Base-by-base conservation (phyloP, 1,284 basidiomycete genomes). In the Microbotryomycetes sp. region DNA sequence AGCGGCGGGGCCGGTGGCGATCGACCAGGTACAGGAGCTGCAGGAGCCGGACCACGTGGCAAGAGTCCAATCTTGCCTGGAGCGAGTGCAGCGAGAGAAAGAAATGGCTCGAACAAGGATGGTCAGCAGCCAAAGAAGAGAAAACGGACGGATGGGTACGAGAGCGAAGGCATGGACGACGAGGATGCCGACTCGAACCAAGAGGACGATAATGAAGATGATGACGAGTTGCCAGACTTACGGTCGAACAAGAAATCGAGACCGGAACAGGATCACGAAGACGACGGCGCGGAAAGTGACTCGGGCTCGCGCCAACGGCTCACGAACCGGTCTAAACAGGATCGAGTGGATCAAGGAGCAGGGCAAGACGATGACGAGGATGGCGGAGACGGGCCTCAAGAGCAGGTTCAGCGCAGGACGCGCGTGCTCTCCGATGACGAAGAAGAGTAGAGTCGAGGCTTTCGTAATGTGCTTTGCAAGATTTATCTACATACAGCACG, bases 151-250 rank as follows among this genome's bases (percentile, higher is more conserved):
- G 35, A n/a, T 13, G 56, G 56, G 4, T 48, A 52, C 5, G 57
- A 54, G 15, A 54, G 59, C 3, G 56, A 60, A 16, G 60, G 54
- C 0, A 53, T 49, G n/a, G 50, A 29, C 9, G 57, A 60, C 9
- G 45, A 45, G n/a, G 52, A 26, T 9, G 23, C 24, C 13, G 29
- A 29, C 3, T 48, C 51, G 3, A 52, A 57, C 24, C 16, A 29
- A 5, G 49, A 23, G 16, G 48, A 45, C 18, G 53, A 41, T 15
- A 31, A 21, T n/a, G 16, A 21, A 13, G 35, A 45, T 24, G 55
- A 64, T 5, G 60, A 62, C 18, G 58, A 62, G 6, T 31, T 65
- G 52, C 57, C 45, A 18, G 62, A 59, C 13, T 18, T 57, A 30
- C 16, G 50, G 7, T n/a, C 26, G 2, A 52, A 47, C n/a, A 47